Conservation (phyloP, 2,329 filamentous ascomycete genomes). For the Stachybotrys chartarum region DNA sequence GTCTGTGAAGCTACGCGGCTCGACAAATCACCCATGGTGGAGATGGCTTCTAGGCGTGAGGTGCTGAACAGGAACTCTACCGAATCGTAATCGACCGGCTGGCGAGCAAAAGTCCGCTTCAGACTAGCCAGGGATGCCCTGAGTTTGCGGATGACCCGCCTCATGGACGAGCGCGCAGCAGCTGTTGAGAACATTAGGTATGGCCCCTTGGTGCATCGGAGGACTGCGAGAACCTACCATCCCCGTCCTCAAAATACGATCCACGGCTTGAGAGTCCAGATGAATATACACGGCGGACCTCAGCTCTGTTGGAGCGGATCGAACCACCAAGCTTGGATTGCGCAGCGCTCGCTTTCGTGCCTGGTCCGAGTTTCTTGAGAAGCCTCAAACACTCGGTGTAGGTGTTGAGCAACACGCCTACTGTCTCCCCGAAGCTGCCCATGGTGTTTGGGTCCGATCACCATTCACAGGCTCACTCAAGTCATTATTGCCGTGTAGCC, state of each 20-base stretch:
- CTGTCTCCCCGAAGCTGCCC: conserved; percentile 34
- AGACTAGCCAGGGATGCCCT: conserved; percentile 32
- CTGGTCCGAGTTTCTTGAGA: conserved; percentile 25
- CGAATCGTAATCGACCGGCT: conserved; percentile 36
- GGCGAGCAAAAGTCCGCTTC: conserved; percentile 23
- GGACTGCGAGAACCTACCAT: conserved; percentile 28
- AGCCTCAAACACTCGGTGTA: conserved; percentile 39
- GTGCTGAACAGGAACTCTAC: conserved; percentile 39
- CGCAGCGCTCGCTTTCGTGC: conserved; percentile 13
- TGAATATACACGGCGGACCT: conserved; percentile 35
- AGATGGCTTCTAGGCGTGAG: conserved; percentile 40
- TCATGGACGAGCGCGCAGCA: conserved; percentile 29
- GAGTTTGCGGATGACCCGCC: conserved; percentile 34
- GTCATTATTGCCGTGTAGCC: background rate
- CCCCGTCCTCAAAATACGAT: conserved; percentile 35
- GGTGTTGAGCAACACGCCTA: conserved; percentile 37
- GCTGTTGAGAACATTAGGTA: conserved; percentile 18
- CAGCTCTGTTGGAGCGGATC: conserved; percentile 30
- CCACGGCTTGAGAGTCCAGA: conserved; percentile 32
- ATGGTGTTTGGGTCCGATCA: conserved; percentile 9
- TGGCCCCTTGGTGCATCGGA: background rate
- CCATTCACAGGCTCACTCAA: background rate
- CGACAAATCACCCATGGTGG: conserved; percentile 41
- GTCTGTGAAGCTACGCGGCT: conserved; percentile 14
- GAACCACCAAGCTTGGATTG: conserved; percentile 22